phyloP scores from a whole-genome alignment of 75 land plant species.

The Selaginella tamariscina region DNA sequence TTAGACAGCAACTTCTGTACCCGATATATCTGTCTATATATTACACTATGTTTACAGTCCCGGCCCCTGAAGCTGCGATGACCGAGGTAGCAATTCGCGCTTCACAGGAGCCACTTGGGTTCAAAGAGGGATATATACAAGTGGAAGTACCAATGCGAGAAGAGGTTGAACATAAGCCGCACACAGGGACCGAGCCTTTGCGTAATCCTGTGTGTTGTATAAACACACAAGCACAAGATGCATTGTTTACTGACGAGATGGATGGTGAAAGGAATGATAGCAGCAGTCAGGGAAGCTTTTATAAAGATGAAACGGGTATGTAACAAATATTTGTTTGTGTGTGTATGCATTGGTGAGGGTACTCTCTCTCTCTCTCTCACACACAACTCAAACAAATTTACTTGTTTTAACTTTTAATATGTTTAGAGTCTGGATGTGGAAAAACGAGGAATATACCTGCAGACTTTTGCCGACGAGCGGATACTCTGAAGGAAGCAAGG shows the following conservation, averaged over 20 bases:
- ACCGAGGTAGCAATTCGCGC: too few relatives aligned
- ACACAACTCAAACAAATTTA: too few relatives aligned
- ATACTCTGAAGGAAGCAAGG: not conserved
- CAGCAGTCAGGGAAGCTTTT: not conserved
- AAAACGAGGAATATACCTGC: not conserved
- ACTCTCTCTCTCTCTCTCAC: too few relatives aligned
- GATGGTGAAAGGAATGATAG: not conserved
- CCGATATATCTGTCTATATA: too few relatives aligned
- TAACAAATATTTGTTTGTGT: not conserved
- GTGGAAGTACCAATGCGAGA: too few relatives aligned
- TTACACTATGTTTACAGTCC: too few relatives aligned
- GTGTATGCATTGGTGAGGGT: not conserved
- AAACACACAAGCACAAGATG: not conserved
- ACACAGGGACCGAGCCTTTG: not conserved
- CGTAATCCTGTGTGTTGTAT: not conserved
- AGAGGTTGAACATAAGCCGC: not conserved
- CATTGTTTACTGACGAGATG: not conserved
- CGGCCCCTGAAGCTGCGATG: too few relatives aligned
- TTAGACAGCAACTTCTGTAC: too few relatives aligned
- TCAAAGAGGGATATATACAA: too few relatives aligned
- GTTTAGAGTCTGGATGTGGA: too few relatives aligned
- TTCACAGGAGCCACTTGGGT: too few relatives aligned
- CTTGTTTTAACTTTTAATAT: too few relatives aligned
- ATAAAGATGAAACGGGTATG: not conserved
- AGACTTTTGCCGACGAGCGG: not conserved